Evolutionary conservation across 805 yeast species (phyloP), one percentile per base, ranked within the genome.

Genomic region (Ogataea siamensis): DNA sequence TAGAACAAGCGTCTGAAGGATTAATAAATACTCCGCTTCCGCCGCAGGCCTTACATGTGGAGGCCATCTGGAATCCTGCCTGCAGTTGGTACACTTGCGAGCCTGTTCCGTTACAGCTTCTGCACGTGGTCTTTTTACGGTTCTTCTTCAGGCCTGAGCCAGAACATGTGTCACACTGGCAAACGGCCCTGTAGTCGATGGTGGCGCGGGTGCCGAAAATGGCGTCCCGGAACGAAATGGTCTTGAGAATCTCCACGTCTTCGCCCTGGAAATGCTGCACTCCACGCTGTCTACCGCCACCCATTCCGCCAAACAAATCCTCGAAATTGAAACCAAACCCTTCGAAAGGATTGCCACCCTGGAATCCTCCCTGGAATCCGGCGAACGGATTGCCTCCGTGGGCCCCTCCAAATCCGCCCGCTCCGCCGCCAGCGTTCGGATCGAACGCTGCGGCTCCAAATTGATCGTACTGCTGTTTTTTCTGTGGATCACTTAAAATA

Each of bases 21-120:
- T 80, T 74, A 34, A 88, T 78, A 4, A 70, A 72, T 1, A 87
- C 93, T 37, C 99, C 99, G 5, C 85, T 68, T 27, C 99, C 99
- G 30, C 74, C 79, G 70, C 99, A 93, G 3, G 80, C 67, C 34
- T 71, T 71, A 73, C 99, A 93, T 9, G 96, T 87, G 0, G 96
- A 80, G 3, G 95, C 82, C 96, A 93, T 88, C 54, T 89, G 96
- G 74, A 91, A 93, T 0, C 98, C 98, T 4, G 95, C 96, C 50
- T 82, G 82, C 57, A 85, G 73, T 32, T 80, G 71, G 53, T 91
- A 97, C 14, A 88, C 83, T 12, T 83, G 78, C 23, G 89, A 83
- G 4, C 99, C 99, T 0, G 95, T 77, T 41, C 99, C 99, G 40
- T 87, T 87, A 69, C 99, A 93, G 3, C 86, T 66, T 1, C 76